Evolutionary conservation across 371 early-diverging fungal species (phyloP), one percentile per base, ranked within the genome.

Genomic region (Nematocida homosporus): DNA sequence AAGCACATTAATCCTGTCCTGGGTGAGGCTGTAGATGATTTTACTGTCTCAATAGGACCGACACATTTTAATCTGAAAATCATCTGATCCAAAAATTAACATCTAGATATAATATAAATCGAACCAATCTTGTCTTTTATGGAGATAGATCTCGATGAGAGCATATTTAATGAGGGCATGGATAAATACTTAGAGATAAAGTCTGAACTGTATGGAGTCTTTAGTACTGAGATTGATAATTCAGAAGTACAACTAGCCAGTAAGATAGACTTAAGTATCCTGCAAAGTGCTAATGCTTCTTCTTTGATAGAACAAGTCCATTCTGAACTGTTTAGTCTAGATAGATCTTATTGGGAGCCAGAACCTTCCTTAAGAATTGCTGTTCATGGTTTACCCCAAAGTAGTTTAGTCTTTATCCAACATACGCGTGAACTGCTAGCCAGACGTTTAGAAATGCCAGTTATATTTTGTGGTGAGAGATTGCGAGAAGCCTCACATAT

Each of bases 1-100:
- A 72, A 72, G 75, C 54, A 72, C 75, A 72, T 51, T 47, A 72
- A 32, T 44, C 23, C 44, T 72, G 51, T 44, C 59, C 57, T 34
- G 75, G 75, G 75, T 72, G 75, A 72, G 34, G 32, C 10, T 6
- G 25, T 25, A n/a, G 63, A 38, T 63, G 42, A 63, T 63, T 38
- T 4, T 30, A 37, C 13, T 18, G 10, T 6, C 6, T 63, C 63
- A 63, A 63, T 63, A 63, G 47, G 10, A 25, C 25, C 50, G 50
- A 51, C 25, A 35, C 42, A 44, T 48, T 63, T 63, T 47, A 25
- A 35, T 57, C 34, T 57, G 34, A 30, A 57, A 29, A 53, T 53
- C 54, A 8, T 44, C 44, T n/a, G n/a, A n/a, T n/a, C n/a, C n/a
- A n/a, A 44, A 44, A 18, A 44, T 18, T 18, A 23, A 23, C 47